Evolutionary conservation across 768 basidiomycete species (phyloP).

Genomic region (Pisolithus tinctorius): DNA sequence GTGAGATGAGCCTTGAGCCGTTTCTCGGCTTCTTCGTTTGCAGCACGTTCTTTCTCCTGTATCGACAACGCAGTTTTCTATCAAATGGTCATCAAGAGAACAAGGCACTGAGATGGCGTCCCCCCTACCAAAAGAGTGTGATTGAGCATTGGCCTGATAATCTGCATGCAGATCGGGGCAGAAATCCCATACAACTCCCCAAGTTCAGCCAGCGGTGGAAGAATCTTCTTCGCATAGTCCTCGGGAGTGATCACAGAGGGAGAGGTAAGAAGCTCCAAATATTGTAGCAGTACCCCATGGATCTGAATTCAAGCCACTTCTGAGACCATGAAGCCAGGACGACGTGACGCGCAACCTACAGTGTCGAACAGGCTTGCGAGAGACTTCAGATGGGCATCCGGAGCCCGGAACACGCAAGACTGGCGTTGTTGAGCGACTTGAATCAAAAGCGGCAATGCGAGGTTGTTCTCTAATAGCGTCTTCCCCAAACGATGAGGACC

Average conservation of each 20-base stretch:
- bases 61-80: slow-evolving; percentile 57
- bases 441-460: slow-evolving; percentile 86
- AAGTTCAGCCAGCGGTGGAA: slow-evolving; percentile 72
- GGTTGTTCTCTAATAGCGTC: slow-evolving; percentile 55
- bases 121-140: slow-evolving; percentile 50
- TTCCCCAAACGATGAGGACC: slow-evolving; percentile 64
- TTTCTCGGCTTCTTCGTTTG: slow-evolving; percentile 73
- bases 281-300: slow-evolving; percentile 89
- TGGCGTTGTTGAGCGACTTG: slow-evolving; percentile 90
- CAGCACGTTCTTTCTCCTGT: slow-evolving; percentile 62
- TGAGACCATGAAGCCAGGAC: slow-evolving; percentile 13
- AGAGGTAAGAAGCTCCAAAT: slow-evolving; percentile 78
- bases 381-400: slow-evolving; percentile 77
- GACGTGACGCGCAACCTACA: slow-evolving; percentile 42
- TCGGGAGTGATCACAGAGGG: slow-evolving; percentile 58
- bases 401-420: slow-evolving; percentile 68
- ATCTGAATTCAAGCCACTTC: slow-evolving; percentile 44
- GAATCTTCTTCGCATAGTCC: slow-evolving; percentile 66
- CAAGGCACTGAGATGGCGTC: background rate
- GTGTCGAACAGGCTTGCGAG: slow-evolving; percentile 84
- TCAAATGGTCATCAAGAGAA: slow-evolving; percentile 4
- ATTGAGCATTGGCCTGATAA: slow-evolving; percentile 78
- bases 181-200: slow-evolving; percentile 73
- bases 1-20: slow-evolving; percentile 69
- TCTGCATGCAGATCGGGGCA: slow-evolving; percentile 88